phyloP scores from a whole-genome alignment of 352 stramenopile genomes.

The Pythium phragmitis region DNA sequence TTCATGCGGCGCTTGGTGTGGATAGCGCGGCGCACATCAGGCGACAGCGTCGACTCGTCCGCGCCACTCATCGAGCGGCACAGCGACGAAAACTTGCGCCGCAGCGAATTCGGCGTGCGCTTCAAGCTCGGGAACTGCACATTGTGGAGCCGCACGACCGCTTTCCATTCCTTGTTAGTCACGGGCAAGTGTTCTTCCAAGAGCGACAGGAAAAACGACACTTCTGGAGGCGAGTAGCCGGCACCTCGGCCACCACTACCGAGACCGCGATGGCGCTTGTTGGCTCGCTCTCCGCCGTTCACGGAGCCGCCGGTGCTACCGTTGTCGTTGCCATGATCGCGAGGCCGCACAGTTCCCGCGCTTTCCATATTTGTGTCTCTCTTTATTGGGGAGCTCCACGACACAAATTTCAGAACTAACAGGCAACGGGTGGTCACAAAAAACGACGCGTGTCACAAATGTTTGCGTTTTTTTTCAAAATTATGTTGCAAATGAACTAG shows the following conservation, averaged over 20 bases:
- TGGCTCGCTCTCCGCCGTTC: background rate
- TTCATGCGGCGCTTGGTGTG: slow-evolving; percentile 20
- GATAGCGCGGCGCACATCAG: slow-evolving; percentile 15
- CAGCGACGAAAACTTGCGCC: slow-evolving; percentile 24
- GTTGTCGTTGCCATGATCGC: slow-evolving; percentile 9
- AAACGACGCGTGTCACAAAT: slow-evolving; percentile 19
- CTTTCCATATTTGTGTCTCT: slow-evolving; percentile 22
- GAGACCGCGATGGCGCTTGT: slow-evolving; percentile 8
- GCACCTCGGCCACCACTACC: slow-evolving; percentile 16
- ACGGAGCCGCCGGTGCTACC: slow-evolving; percentile 1
- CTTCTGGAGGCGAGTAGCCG: slow-evolving; percentile 22
- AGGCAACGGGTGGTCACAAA: slow-evolving; percentile 15
- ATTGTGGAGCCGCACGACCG: slow-evolving; percentile 24
- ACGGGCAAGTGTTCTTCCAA: slow-evolving; percentile 24
- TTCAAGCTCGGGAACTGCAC: slow-evolving; percentile 25
- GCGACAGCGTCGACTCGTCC: slow-evolving; percentile 10
- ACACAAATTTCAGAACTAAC: slow-evolving; percentile 2
- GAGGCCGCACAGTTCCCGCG: slow-evolving; percentile 10
- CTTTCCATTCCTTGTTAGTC: slow-evolving; percentile 21
- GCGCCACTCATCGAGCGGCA: slow-evolving; percentile 1
- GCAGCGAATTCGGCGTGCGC: slow-evolving; percentile 20
- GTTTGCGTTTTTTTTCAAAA: background rate
- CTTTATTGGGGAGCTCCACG: background rate
- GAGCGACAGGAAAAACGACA: slow-evolving; percentile 24
- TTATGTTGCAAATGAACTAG: background rate